Base-by-base conservation (phyloP, 345 rosid genomes). In the Salix caprea region DNA sequence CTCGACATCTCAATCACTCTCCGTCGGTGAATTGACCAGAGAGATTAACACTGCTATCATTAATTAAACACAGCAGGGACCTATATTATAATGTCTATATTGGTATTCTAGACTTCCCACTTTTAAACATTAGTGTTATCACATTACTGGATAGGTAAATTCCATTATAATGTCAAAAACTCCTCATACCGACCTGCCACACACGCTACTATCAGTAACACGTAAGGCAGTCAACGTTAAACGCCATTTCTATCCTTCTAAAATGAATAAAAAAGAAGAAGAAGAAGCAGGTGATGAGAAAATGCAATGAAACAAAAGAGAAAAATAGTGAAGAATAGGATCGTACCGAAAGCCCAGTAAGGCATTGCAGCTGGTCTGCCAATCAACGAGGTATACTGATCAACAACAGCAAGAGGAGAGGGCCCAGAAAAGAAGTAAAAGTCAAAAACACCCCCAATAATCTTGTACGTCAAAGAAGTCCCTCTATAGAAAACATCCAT, bases 321-420 rank as follows among this genome's bases (percentile, higher is more conserved):
- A 16, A 42, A 67, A 42, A 7, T 65, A 73, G 24, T 24, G 24
- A 69, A 44, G 72, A 77, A 77, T 32, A 23, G 78, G 32, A 73
- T 23, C 82, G 34, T 88, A 94, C 99, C 99, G 68, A 96, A 78
- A 76, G 99, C 80, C 99, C 99, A 96, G 87, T 92, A 94, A 65
- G 99, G 99, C 99, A 94, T 94, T 2, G 99, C 90, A 76, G 99
- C 99, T 26, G 99, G 99, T 44, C 99, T 84, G 66, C 99, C 99
- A 73, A 95, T 85, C 2, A 95, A 79, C 30, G 81, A 26, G 4
- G 99, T 95, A 56, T 95, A 95, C 82, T 95, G 99, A 76, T 95
- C 94, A 50, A 91, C 96, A 39, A 93, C 94, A 11, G 72, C 82
- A 6, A 95, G 82, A 67, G 99, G 99, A 26, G 90, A 67, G 36